phyloP scores from a whole-genome alignment of 148 eudicot genomes.

The Fallopia convolvulus region DNA sequence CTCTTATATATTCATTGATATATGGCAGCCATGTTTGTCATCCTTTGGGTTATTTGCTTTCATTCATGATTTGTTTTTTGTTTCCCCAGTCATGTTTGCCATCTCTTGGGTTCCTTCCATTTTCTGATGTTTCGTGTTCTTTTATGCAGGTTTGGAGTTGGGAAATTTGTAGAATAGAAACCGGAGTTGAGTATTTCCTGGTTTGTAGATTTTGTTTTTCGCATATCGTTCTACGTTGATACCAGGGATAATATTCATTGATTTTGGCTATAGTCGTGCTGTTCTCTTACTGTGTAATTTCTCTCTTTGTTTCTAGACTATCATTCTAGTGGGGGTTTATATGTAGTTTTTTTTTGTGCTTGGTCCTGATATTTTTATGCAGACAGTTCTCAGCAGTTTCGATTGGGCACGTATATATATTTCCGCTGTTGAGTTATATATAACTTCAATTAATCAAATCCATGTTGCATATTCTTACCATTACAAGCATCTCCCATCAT shows the following conservation, averaged over 20 bases:
- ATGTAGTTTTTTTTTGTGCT: neutral
- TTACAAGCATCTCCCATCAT: too few relatives aligned
- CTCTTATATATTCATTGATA: neutral
- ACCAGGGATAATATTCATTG: neutral
- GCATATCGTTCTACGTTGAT: neutral
- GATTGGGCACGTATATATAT: neutral
- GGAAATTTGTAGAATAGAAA: neutral
- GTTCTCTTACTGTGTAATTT: neutral
- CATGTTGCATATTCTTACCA: too few relatives aligned
- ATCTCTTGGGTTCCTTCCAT: neutral
- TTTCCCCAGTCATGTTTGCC: neutral
- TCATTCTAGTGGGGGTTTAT: neutral
- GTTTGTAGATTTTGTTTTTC: neutral
- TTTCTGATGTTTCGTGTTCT: neutral
- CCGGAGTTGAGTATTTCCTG: neutral
- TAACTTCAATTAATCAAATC: neutral
- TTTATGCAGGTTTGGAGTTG: conserved; percentile 1
- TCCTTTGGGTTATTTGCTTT: neutral
- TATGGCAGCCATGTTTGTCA: neutral
- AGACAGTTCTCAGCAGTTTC: neutral
- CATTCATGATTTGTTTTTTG: neutral
- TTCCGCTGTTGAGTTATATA: neutral
- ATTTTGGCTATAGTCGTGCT: neutral
- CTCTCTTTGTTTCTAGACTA: neutral
- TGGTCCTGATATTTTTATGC: neutral